These are phyloP conservation scores for Talaromyces sp. DNA, from an alignment of 2,329 filamentous ascomycete species.

Conservation along the genomic window DNA sequence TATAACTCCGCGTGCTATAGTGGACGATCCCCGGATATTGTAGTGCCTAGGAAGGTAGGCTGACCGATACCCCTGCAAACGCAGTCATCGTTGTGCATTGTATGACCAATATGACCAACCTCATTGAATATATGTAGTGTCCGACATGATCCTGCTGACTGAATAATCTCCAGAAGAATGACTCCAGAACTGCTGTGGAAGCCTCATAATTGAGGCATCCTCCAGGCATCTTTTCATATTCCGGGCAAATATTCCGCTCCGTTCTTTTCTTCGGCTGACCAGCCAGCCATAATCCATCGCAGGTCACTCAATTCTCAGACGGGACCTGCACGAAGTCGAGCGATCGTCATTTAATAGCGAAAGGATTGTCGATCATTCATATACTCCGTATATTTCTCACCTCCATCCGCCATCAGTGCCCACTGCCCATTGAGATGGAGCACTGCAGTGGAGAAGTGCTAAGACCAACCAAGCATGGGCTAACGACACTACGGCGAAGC, in stretches of 20 bases:
- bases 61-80: neutral
- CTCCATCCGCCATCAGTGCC: neutral
- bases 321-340: neutral
- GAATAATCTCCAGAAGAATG: neutral
- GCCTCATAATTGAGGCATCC: neutral
- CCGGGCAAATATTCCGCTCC: neutral
- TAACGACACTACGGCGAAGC: neutral
- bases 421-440: neutral
- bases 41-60: neutral
- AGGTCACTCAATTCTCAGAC: neutral
- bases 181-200: neutral
- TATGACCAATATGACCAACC: neutral
- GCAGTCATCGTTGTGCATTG: neutral
- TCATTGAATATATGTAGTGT: no score
- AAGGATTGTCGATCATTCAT: neutral
- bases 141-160: no score
- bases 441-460: neutral
- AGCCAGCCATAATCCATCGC: neutral
- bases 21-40: neutral
- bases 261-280: neutral
- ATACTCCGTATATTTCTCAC: neutral
- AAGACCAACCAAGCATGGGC: neutral
- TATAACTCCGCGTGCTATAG: neutral
- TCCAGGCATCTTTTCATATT: neutral
- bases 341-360: neutral